Evolutionary conservation across 2,329 filamentous ascomycete genomes (phyloP).

Genomic region (Colletotrichum scovillei): DNA sequence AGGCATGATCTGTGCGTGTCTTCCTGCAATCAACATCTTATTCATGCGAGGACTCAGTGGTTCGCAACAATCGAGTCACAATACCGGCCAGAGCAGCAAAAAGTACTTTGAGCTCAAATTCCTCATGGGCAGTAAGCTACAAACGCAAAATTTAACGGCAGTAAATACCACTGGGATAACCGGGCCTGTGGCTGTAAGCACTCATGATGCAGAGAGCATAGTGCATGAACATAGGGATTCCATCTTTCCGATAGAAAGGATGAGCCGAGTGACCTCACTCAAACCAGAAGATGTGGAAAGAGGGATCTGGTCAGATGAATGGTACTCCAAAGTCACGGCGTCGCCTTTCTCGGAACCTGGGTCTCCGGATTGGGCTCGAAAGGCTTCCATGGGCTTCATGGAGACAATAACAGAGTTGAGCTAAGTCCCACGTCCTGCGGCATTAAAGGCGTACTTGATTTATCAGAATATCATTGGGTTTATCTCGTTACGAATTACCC

Average conservation of each 20-base stretch:
- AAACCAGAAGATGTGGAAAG: neutral
- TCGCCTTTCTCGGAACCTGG: neutral
- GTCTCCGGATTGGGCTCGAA: neutral
- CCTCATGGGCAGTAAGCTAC: conserved; percentile 24
- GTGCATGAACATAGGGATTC: neutral
- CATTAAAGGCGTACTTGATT: neutral
- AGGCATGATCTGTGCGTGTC: conserved; percentile 46
- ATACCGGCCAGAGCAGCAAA: neutral
- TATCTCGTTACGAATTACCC: too few species aligned
- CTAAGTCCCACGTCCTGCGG: neutral
- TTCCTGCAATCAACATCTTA: conserved; percentile 41
- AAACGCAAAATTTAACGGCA: conserved; percentile 9
- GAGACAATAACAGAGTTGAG: neutral
- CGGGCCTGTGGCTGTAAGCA: neutral
- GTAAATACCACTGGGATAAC: neutral
- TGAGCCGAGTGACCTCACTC: neutral
- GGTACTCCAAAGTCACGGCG: neutral
- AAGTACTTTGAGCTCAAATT: conserved; percentile 18
- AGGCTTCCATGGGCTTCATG: neutral
- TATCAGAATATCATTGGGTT: too few species aligned
- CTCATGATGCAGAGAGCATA: neutral
- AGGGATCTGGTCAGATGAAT: neutral
- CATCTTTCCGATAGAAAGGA: conserved; percentile 8
- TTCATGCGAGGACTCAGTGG: neutral
- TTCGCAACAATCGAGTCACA: neutral